Evolutionary conservation across 2,329 filamentous ascomycete genomes (phyloP).

Genomic region (Fonsecaea erecta): DNA sequence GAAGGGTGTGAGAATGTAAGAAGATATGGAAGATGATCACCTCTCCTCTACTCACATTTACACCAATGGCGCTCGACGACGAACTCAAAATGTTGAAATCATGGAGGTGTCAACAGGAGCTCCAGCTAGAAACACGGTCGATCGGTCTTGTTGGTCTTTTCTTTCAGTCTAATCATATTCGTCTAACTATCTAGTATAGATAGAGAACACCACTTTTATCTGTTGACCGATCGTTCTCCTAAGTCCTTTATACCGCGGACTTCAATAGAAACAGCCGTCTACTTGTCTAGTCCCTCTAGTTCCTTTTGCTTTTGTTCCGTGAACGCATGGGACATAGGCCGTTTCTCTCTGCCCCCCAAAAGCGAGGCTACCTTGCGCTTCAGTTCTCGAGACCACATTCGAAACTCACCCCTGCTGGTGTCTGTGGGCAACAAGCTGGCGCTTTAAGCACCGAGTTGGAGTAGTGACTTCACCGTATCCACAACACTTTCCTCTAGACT

Average conservation of each 20-base stretch:
- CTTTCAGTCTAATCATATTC: not conserved
- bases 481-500: slow-evolving; percentile 45
- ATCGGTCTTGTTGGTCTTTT: not conserved
- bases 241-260: not conserved
- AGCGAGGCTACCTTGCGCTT: not conserved
- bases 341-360: not conserved
- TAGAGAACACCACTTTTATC: not conserved
- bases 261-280: not conserved
- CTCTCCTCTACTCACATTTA: too few relatives aligned
- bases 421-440: not conserved
- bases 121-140: too few relatives aligned
- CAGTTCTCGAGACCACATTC: not conserved
- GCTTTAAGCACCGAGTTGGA: slow-evolving; percentile 53
- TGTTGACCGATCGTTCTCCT: not conserved
- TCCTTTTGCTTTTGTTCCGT: not conserved
- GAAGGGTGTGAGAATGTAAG: too few relatives aligned
- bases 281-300: not conserved
- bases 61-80: too few relatives aligned
- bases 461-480: slow-evolving; percentile 60
- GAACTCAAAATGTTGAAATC: too few relatives aligned
- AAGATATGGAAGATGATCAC: too few relatives aligned
- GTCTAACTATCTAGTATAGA: not conserved
- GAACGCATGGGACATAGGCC: not conserved
- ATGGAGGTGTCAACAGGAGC: too few relatives aligned
- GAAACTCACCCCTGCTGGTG: not conserved